A percentile compares a stretch with the other conserved stretches of the same genome.
Evolutionary conservation across 208 protist genomes (phyloP).

Genomic region (Hexamita inflata): DNA sequence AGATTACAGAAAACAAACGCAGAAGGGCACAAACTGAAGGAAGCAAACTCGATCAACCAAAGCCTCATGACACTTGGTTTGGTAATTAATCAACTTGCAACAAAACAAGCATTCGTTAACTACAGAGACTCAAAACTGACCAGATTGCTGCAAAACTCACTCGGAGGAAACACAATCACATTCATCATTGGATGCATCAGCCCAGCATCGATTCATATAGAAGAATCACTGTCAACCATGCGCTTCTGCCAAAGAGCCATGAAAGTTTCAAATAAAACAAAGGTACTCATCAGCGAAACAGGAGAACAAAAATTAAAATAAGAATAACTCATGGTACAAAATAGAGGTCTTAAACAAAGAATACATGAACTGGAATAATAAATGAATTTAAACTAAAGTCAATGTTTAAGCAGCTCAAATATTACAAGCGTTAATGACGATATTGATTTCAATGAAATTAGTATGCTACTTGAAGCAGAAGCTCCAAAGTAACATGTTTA

Average conservation of each 20-base stretch:
- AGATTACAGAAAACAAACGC: background rate
- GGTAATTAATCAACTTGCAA: conserved; percentile 11
- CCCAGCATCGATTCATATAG: background rate
- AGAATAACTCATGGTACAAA: no score
- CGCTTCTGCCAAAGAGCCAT: background rate
- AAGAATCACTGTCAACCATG: conserved; percentile 4
- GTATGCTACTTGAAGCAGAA: no score
- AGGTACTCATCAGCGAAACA: no score
- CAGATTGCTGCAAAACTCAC: background rate
- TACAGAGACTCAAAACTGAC: conserved; percentile 25
- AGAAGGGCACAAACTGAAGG: conserved; percentile 21
- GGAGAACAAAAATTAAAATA: no score
- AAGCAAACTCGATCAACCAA: conserved; percentile 34
- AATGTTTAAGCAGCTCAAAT: no score
- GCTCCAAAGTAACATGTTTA: no score
- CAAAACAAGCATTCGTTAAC: background rate
- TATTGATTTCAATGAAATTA: no score
- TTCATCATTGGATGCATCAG: conserved; percentile 6
- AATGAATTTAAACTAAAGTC: no score
- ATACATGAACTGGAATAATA: no score
- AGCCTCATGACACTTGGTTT: conserved; percentile 18
- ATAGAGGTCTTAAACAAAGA: no score
- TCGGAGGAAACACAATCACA: background rate
- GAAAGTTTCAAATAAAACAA: background rate
- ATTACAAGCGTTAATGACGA: no score